Percentiles rank a stretch among this genome's conserved stretches.
Evolutionary conservation across 2,329 filamentous ascomycete species (phyloP).

Genomic region (Albophoma yamanashiensis): DNA sequence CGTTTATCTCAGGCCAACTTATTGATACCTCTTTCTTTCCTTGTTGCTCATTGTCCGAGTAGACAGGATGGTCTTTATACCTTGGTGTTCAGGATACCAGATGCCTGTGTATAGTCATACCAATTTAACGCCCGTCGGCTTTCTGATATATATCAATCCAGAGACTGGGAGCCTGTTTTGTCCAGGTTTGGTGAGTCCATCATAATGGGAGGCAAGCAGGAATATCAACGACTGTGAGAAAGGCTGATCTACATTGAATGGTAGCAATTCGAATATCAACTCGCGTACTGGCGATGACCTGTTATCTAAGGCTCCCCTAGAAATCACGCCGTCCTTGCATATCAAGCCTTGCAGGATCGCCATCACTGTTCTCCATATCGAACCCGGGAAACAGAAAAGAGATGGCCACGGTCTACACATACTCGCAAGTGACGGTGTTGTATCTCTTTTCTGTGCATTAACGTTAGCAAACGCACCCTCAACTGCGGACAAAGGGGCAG

Average conservation of each 20-base stretch:
- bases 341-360: background rate
- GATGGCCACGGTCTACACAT: conserved; percentile 16
- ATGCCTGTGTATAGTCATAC: conserved; percentile 1
- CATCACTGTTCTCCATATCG: background rate
- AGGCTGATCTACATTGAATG: too few species aligned
- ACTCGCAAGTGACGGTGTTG: conserved; percentile 30
- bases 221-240: background rate
- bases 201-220: background rate
- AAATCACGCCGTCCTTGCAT: background rate
- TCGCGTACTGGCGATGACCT: background rate
- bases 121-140: background rate
- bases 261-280: background rate
- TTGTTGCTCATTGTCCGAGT: background rate
- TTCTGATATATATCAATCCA: background rate
- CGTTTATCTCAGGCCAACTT: background rate
- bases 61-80: conserved; percentile 8
- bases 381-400: background rate
- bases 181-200: background rate
- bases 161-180: background rate
- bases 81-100: conserved; percentile 26
- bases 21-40: conserved; percentile 8
- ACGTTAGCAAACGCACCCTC: conserved; percentile 8
- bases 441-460: conserved; percentile 22
- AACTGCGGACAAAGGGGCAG: background rate
- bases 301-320: background rate